A percentile compares a stretch with the other conserved stretches of the same genome.
phyloP scores from a whole-genome alignment of 1,139 yeast genomes.

The Taphrina flavorubra region DNA sequence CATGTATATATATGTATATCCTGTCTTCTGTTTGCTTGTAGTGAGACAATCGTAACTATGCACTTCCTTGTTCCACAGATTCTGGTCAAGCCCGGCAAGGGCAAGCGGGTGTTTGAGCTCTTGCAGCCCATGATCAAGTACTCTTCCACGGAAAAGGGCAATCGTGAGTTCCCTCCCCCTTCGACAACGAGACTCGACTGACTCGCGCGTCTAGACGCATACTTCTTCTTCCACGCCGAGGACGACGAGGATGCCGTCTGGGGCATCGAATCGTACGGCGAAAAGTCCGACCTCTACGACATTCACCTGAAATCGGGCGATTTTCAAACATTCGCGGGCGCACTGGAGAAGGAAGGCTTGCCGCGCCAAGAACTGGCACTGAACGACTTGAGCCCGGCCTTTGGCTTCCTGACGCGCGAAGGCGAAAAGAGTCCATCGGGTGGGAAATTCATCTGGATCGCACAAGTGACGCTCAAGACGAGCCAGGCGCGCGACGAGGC shows the following conservation, averaged over 20 bases:
- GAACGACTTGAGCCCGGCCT: slow-evolving; percentile 20
- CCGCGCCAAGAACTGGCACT: slow-evolving; percentile 5
- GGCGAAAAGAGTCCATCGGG: slow-evolving; percentile 6
- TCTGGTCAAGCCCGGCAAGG: slow-evolving; percentile 18
- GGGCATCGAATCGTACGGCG: slow-evolving; percentile 21
- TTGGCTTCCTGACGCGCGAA: slow-evolving; percentile 27
- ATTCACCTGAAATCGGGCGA: slow-evolving; percentile 20
- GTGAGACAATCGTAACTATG: neutral
- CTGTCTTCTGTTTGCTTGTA: too few species aligned
- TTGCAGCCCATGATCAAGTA: slow-evolving; percentile 29
- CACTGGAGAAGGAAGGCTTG: slow-evolving; percentile 18
- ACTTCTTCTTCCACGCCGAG: slow-evolving; percentile 24
- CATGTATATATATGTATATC: too few species aligned
- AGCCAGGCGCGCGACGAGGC: slow-evolving; percentile 18
- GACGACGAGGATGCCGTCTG: slow-evolving; percentile 18
- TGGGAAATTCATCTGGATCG: slow-evolving; percentile 29
- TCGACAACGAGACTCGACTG: neutral
- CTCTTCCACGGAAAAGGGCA: slow-evolving; percentile 23
- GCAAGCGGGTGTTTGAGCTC: slow-evolving; percentile 16
- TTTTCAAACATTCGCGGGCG: slow-evolving; percentile 14
- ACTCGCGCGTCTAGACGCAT: slow-evolving; percentile 3
- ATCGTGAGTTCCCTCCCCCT: neutral
- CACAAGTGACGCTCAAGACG: slow-evolving; percentile 26
- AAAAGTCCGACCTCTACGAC: slow-evolving; percentile 33
- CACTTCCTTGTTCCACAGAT: slow-evolving; percentile 31